These are phyloP conservation scores for Plasmodium adleri DNA, from an alignment of 169 alveolate genomes.

Conservation along the genomic window DNA sequence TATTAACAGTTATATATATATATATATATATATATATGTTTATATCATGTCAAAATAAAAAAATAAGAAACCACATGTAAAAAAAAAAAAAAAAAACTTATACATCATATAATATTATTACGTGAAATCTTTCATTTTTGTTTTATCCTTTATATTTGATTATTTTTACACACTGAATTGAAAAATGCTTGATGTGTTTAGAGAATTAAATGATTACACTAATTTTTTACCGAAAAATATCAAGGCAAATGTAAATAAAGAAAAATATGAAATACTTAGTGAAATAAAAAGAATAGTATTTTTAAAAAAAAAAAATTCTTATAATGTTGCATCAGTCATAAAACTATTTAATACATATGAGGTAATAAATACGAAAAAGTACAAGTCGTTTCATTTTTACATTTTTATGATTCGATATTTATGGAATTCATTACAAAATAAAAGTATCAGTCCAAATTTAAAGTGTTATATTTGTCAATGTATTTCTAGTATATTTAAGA, in stretches of 20 bases:
- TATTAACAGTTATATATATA: too few relatives aligned
- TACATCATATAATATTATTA: too few relatives aligned
- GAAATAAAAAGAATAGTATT: constrained; percentile 49
- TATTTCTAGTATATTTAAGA: constrained; percentile 40
- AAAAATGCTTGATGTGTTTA: constrained; percentile 46
- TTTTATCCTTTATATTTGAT: not conserved
- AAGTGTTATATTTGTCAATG: constrained; percentile 56
- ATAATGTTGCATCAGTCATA: constrained; percentile 49
- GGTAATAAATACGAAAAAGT: constrained; percentile 44
- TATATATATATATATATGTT: too few relatives aligned
- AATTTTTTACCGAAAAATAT: constrained; percentile 52
- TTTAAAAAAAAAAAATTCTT: constrained; percentile 40
- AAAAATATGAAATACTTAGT: constrained; percentile 40
- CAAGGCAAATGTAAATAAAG: constrained; percentile 57
- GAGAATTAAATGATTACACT: constrained; percentile 69
- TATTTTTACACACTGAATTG: not conserved
- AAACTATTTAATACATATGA: constrained; percentile 56
- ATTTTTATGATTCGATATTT: constrained; percentile 69
- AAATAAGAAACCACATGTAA: not conserved
- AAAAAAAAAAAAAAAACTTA: not conserved
- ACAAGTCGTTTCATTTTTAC: constrained; percentile 56
- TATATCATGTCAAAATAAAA: too few relatives aligned
- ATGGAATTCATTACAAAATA: constrained; percentile 57
- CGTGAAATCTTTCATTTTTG: too few relatives aligned
- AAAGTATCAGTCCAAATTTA: constrained; percentile 48